phyloP scores from a whole-genome alignment of 805 yeast genomes.

The Ogataea corticis region DNA sequence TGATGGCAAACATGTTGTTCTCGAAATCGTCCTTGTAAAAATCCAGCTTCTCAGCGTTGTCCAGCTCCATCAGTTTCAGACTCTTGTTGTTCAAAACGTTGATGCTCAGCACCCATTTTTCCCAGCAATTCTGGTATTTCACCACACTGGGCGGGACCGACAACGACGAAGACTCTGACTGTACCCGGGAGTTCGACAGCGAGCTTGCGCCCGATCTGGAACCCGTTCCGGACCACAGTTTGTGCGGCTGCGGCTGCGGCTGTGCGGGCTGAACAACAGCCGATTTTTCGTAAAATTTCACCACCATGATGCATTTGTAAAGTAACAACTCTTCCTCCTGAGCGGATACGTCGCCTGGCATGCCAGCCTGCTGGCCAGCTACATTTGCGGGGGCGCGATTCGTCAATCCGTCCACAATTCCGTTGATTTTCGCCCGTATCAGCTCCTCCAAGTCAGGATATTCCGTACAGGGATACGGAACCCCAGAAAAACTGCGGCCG shows the following conservation, averaged over 20 bases:
- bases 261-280: conserved; percentile 6
- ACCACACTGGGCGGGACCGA: conserved; percentile 25
- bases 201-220: conserved; percentile 10
- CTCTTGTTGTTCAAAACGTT: conserved; percentile 37
- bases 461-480: conserved; percentile 55
- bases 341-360: background rate
- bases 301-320: conserved; percentile 35
- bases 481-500: conserved; percentile 50
- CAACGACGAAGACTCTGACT: conserved; percentile 21
- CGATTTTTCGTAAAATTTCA: conserved; percentile 30
- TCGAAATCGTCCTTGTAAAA: conserved; percentile 41
- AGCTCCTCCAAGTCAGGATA: conserved; percentile 49
- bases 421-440: conserved; percentile 38
- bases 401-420: conserved; percentile 30
- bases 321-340: conserved; percentile 13
- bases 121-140: conserved; percentile 60
- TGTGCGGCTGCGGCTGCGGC: conserved; percentile 26
- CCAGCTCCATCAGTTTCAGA: conserved; percentile 16
- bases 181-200: conserved; percentile 12
- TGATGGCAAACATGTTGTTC: conserved; percentile 43
- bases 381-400: conserved; percentile 3
- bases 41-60: conserved; percentile 18
- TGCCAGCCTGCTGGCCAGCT: background rate
- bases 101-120: conserved; percentile 62
- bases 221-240: conserved; percentile 50